These are phyloP conservation scores for Erodium texanum DNA, from an alignment of 441 rosid species.

Conservation along the genomic window DNA sequence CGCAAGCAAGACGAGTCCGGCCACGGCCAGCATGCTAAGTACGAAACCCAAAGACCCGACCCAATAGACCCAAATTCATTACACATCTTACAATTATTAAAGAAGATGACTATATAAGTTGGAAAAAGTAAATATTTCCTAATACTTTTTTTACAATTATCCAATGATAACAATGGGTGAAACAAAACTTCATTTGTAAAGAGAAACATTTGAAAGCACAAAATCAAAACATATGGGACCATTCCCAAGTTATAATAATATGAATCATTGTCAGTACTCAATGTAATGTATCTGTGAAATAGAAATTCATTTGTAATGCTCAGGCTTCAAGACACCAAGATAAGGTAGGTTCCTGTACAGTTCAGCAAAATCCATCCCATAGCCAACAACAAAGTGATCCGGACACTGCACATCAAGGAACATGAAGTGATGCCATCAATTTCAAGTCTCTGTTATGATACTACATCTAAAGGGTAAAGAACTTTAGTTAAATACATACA, in stretches of 20 bases:
- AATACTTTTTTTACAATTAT: no score
- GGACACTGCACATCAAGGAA: conserved; percentile 53
- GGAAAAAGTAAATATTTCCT: no score
- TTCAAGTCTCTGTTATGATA: background rate
- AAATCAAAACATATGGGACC: background rate
- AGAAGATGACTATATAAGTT: no score
- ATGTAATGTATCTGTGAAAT: background rate
- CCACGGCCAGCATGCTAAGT: no score
- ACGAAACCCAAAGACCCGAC: no score
- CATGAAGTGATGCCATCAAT: conserved; percentile 8
- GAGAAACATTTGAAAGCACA: no score
- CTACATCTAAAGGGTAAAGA: background rate
- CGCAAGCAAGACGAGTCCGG: no score
- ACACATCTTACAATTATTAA: no score
- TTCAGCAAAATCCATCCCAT: conserved; percentile 94
- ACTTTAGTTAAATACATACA: no score
- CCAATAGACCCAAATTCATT: no score
- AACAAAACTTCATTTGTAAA: no score
- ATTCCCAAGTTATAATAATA: background rate
- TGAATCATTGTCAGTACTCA: background rate
- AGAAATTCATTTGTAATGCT: conserved; percentile 34
- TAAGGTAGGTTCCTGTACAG: conserved; percentile 75
- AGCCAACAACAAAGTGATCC: conserved; percentile 76
- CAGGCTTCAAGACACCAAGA: conserved; percentile 77
- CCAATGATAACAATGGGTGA: no score